These are phyloP conservation scores for Salix purpurea DNA, from an alignment of 345 rosid species.

Conservation along the genomic window DNA sequence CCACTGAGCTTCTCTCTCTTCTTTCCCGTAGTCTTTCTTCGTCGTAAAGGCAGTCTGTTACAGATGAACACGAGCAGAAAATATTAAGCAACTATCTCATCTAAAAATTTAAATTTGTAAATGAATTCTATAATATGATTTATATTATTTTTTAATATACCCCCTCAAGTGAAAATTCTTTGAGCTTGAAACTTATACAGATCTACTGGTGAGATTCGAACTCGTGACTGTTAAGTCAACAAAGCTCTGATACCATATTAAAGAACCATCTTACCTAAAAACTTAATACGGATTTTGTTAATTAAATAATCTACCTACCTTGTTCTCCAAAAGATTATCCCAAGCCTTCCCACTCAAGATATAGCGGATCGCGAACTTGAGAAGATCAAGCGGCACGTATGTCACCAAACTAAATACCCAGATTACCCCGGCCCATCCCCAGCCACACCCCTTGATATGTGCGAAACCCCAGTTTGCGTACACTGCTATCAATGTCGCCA, in stretches of 20 bases:
- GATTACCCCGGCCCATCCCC: conserved; percentile 98
- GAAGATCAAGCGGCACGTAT: conserved; percentile 68
- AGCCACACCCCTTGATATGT: conserved; percentile 56
- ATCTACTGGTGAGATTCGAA: too few species aligned
- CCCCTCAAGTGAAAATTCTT: too few species aligned
- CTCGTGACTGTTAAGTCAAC: too few species aligned
- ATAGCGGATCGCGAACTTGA: conserved; percentile 68
- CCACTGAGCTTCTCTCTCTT: conserved; percentile 95
- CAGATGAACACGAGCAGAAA: not conserved
- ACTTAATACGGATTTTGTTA: too few species aligned
- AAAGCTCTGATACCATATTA: too few species aligned
- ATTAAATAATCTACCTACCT: conserved; percentile 44
- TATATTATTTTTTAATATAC: too few species aligned
- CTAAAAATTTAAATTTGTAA: too few species aligned
- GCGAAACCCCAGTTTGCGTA: conserved; percentile 86
- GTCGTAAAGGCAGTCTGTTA: conserved; percentile 81
- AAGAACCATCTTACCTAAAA: too few species aligned
- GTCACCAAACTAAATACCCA: conserved; percentile 80
- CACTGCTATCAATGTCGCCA: conserved; percentile 74
- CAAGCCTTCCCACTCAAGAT: conserved; percentile 79
- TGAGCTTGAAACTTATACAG: too few species aligned
- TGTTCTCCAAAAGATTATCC: conserved; percentile 72
- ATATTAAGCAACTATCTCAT: too few species aligned
- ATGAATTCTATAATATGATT: too few species aligned
- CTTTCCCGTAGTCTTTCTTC: conserved; percentile 86